These are phyloP conservation scores for Candida gorgasii DNA, from an alignment of 805 yeast genomes.

Conservation along the genomic window DNA sequence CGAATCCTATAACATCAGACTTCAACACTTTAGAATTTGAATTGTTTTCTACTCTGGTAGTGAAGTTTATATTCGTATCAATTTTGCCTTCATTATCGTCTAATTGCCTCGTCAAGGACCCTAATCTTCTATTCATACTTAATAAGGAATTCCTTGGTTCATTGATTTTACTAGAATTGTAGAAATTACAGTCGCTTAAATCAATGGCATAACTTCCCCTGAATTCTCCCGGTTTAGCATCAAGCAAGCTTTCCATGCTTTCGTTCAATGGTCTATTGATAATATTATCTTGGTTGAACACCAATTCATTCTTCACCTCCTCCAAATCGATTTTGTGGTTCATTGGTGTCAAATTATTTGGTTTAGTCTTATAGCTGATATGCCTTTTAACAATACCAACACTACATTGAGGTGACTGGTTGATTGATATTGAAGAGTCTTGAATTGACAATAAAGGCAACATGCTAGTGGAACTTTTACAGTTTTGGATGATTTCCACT, in stretches of 20 bases:
- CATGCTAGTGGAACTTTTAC: constrained; percentile 30
- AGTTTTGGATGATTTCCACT: constrained; percentile 35
- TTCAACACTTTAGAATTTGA: constrained; percentile 15
- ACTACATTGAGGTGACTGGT: constrained; percentile 31
- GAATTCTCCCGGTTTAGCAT: constrained; percentile 40
- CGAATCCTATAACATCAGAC: constrained; percentile 77
- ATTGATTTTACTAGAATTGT: constrained; percentile 35
- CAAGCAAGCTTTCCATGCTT: constrained; percentile 26
- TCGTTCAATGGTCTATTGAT: constrained; percentile 17
- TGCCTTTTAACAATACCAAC: constrained; percentile 35
- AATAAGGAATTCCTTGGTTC: constrained; percentile 34
- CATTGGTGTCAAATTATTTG: constrained; percentile 10
- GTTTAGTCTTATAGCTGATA: constrained; percentile 23
- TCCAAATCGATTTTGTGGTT: constrained; percentile 28
- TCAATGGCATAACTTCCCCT: constrained; percentile 43
- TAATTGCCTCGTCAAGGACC: constrained; percentile 29
- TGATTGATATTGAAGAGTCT: constrained; percentile 35
- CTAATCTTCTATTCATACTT: constrained; percentile 38
- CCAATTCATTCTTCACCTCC: constrained; percentile 27
- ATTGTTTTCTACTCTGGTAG: constrained; percentile 18
- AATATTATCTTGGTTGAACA: constrained; percentile 19
- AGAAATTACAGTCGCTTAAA: constrained; percentile 40
- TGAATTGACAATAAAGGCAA: constrained; percentile 34
- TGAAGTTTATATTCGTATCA: constrained; percentile 38
- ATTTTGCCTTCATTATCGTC: constrained; percentile 32